Evolutionary conservation across 2,329 filamentous ascomycete genomes (phyloP), one percentile per base, ranked within the genome.

Genomic region (Fusarium marasasianum): DNA sequence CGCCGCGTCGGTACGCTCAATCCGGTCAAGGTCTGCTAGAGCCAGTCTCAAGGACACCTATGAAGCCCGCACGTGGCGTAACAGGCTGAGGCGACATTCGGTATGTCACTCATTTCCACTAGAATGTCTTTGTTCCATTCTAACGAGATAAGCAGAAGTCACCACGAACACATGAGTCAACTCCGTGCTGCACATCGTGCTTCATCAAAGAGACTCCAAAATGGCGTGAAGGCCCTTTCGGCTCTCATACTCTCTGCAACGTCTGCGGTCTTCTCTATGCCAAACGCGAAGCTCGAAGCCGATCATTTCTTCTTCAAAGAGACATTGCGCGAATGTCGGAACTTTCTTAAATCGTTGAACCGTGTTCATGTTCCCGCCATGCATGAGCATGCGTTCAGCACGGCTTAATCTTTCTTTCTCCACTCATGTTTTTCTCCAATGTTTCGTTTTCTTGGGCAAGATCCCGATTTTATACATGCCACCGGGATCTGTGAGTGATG

Each of bases 61-160:
- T 37, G 66, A 70, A 50, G 67, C 67, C 14, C 66, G 53, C 33
- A 71, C 66, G 38, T 70, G 66, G 67, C 47, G 67, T 7, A 70
- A 70, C 11, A 71, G 38, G 53, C 31, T 71, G 18, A 54, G 66
- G 18, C 60, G 53, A 4, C 59, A 70, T 40, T 54, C 66, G 26
- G 67, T 70, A 70, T 38, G 66, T 11, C 13, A 47, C 18, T 29
- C 3, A 45, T 47, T 22, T 59, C 33, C 33, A 31, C 24, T 15
- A 13, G 6, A 4, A 37, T 41, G 13, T 17, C 13, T 8, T 31
- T 13, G 5, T 9, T 4, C 15, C n/a, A 8, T 20, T 33, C 48
- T 66, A 24, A 66, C 41, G 40, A 35, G 14, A 24, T 29, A 12
- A n/a, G 13, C 26, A 70, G 67, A 48, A 33, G 22, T 70, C 67